phyloP scores from a whole-genome alignment of 208 protist genomes.

The Acanthamoeba castellanii region DNA sequence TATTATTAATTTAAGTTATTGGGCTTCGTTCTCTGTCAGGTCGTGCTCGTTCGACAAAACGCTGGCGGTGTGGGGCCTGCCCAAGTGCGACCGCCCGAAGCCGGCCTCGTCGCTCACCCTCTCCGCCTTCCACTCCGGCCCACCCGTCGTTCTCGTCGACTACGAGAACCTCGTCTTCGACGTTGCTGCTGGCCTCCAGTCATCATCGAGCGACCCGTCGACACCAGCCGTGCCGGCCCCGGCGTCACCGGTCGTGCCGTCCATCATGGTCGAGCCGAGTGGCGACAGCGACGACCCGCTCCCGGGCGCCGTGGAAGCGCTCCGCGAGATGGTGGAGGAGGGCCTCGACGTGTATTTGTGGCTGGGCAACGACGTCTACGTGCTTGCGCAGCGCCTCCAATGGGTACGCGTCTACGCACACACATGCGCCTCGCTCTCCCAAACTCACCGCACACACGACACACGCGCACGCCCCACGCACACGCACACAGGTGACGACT shows the following conservation, averaged over 20 bases:
- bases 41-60: slow-evolving; percentile 70
- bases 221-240: not conserved
- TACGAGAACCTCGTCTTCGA: slow-evolving; percentile 3
- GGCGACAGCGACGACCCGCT: slow-evolving; percentile 1
- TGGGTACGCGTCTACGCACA: not conserved
- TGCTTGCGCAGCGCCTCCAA: not conserved
- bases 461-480: not conserved
- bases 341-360: slow-evolving; percentile 18
- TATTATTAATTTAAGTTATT: not conserved
- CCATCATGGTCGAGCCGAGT: not conserved
- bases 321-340: slow-evolving; percentile 12
- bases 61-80: slow-evolving; percentile 31
- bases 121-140: not conserved
- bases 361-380: not conserved
- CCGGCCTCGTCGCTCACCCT: not conserved
- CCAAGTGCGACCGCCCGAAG: slow-evolving; percentile 68
- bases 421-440: not conserved
- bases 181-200: not conserved
- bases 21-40: not conserved
- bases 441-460: no score
- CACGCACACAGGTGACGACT: not conserved
- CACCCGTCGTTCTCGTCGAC: slow-evolving; percentile 5
- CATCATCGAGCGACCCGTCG: not conserved
- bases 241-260: not conserved
- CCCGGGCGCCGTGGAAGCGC: slow-evolving; percentile 8